Percentiles rank a stretch among this genome's conserved stretches.
phyloP scores from a whole-genome alignment of 1,284 basidiomycete species.

The Ceratobasidium sp. region DNA sequence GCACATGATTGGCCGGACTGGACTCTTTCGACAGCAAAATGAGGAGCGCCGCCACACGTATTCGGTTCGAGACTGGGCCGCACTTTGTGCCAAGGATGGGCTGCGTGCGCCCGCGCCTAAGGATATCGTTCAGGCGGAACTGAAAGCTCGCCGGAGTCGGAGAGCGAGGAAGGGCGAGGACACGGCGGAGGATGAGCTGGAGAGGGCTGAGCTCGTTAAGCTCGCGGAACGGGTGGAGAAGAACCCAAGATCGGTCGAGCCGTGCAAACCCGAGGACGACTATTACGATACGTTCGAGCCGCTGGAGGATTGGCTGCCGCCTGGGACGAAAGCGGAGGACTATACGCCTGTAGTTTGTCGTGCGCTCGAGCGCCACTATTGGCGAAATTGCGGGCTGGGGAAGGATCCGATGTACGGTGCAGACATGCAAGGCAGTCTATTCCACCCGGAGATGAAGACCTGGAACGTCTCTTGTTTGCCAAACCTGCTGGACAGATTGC shows the following conservation, averaged over 20 bases:
- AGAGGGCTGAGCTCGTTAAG: conserved; percentile 19
- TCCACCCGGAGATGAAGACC: conserved; percentile 80
- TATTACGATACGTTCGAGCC: conserved; percentile 82
- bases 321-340: conserved; percentile 75
- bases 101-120: conserved; percentile 48
- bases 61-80: conserved; percentile 88
- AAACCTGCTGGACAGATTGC: conserved; percentile 87
- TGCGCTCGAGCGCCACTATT: conserved; percentile 90
- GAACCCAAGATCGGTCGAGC: neutral
- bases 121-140: conserved; percentile 47
- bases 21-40: conserved; percentile 92
- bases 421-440: conserved; percentile 93
- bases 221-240: neutral
- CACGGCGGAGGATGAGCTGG: conserved; percentile 49
- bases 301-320: conserved; percentile 81
- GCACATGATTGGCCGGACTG: conserved; percentile 86
- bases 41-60: conserved; percentile 87
- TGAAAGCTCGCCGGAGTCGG: conserved; percentile 51
- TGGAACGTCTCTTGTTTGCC: conserved; percentile 97
- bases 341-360: conserved; percentile 90
- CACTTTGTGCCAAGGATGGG: conserved; percentile 76
- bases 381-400: conserved; percentile 91
- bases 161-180: conserved; percentile 56
- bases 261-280: conserved; percentile 56
- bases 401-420: conserved; percentile 97